A percentile compares a stretch with the other conserved stretches of the same genome.
phyloP scores from a whole-genome alignment of 441 rosid species.

The Pelargonium cotyledonis region DNA sequence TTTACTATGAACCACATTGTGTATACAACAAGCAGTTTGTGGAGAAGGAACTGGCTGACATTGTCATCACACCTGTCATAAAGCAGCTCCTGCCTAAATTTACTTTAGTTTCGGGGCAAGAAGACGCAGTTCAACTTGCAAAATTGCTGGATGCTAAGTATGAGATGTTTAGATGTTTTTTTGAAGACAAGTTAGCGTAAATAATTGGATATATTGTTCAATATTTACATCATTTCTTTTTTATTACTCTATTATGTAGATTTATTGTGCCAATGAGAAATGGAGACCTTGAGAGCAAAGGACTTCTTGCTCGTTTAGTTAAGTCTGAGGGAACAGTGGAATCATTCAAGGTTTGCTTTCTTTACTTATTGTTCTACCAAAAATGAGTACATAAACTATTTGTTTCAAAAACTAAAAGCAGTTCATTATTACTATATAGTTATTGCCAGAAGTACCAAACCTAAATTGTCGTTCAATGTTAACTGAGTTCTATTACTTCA shows the following conservation, averaged over 20 bases:
- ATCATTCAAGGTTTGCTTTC: conserved; percentile 64
- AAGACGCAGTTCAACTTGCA: conserved; percentile 82
- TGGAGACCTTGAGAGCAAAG: conserved; percentile 77
- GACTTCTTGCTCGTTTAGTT: conserved; percentile 52
- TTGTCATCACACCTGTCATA: conserved; percentile 78
- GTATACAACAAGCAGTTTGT: conserved; percentile 49
- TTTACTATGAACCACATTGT: conserved; percentile 88
- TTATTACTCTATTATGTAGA: conserved; percentile 31
- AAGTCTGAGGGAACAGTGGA: conserved; percentile 59
- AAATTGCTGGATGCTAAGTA: conserved; percentile 70
- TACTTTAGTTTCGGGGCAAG: conserved; percentile 87
- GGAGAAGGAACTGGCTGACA: conserved; percentile 61
- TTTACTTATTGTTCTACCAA: not conserved
- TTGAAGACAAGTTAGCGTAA: not conserved
- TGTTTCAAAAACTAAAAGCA: not conserved
- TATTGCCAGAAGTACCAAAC: not conserved
- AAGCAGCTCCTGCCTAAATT: conserved; percentile 86
- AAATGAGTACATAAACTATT: conserved; percentile 6
- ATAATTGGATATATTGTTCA: not conserved
- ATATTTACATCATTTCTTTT: not conserved
- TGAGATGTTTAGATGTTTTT: not conserved
- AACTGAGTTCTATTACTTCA: too few relatives aligned
- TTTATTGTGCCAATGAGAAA: conserved; percentile 73
- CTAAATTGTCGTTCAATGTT: not conserved
- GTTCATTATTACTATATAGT: not conserved